phyloP scores from a whole-genome alignment of 495 filamentous ascomycete genomes.

The Xylaria curta region DNA sequence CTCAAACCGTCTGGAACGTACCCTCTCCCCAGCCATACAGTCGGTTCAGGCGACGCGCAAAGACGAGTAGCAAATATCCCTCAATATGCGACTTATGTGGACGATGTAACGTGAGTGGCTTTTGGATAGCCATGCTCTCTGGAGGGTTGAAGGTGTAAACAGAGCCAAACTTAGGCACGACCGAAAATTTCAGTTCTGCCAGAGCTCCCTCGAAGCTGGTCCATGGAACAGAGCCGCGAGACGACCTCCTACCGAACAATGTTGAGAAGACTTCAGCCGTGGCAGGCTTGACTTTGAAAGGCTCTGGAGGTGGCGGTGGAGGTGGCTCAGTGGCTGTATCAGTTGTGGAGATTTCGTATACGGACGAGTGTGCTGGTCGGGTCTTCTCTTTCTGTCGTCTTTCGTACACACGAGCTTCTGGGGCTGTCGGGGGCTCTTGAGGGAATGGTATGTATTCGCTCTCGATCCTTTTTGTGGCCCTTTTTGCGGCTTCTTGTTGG shows the following conservation, averaged over 20 bases:
- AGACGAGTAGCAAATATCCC: constrained; percentile 26
- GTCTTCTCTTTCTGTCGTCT: constrained; percentile 47
- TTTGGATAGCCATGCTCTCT: constrained; percentile 26
- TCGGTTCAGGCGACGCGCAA: constrained; percentile 32
- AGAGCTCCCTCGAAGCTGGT: constrained; percentile 44
- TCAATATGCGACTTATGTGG: constrained; percentile 40
- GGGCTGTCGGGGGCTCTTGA: constrained; percentile 7
- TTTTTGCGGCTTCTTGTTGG: not conserved
- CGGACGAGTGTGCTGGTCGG: constrained; percentile 38
- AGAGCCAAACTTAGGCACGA: constrained; percentile 38
- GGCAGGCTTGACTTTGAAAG: constrained; percentile 36
- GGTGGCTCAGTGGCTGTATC: too few relatives aligned
- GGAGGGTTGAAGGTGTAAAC: constrained; percentile 40
- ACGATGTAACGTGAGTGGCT: constrained; percentile 35
- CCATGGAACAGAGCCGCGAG: constrained; percentile 45
- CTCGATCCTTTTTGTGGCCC: not conserved
- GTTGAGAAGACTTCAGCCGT: constrained; percentile 42
- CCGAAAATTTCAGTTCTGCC: constrained; percentile 41
- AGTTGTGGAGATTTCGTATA: constrained; percentile 33
- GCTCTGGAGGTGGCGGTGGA: not conserved
- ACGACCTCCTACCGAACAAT: constrained; percentile 34
- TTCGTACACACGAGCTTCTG: constrained; percentile 30
- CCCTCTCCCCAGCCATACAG: constrained; percentile 37
- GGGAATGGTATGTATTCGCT: constrained; percentile 22
- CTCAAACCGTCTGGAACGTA: constrained; percentile 21